Evolutionary conservation across 441 rosid species (phyloP), one percentile per base, ranked within the genome.

Genomic region (Caryocar brasiliense): DNA sequence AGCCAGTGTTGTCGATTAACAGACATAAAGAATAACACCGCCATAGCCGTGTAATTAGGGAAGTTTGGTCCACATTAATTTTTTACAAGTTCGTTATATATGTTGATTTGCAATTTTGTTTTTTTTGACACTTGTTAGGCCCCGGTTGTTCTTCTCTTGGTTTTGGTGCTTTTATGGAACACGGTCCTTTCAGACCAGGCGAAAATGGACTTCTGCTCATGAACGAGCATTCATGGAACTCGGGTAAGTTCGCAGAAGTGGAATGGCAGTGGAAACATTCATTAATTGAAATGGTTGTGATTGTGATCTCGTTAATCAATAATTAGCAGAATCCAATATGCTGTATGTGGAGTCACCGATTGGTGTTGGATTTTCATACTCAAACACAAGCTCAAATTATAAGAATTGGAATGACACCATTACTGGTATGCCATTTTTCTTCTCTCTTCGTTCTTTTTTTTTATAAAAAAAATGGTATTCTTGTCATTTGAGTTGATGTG

Each of bases 71-170:
- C n/a, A n/a, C n/a, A n/a, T n/a, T n/a, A n/a, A n/a, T n/a, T n/a
- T n/a, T n/a, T n/a, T n/a, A n/a, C n/a, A n/a, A n/a, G n/a, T n/a
- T n/a, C n/a, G n/a, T n/a, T n/a, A n/a, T n/a, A n/a, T n/a, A n/a
- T n/a, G n/a, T n/a, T n/a, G n/a, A n/a, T n/a, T n/a, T n/a, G n/a
- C 5, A 13, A 34, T 34, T 1, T 11, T 34, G 1, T 8, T 34
- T 9, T 13, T 47, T 26, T 20, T 23, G 7, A 52, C 19, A 17
- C n/a, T n/a, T n/a, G n/a, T 11, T 45, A 64, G 78, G 78, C 5
- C 72, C 73, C 2, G 78, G 67, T 6, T 76, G 76, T 42, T 72
- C 81, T 38, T 72, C 78, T 7, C 56, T 72, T 45, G 78, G 78
- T n/a, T 66, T 40, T 41, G 75, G 75, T 12, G 68, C 75, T 17